These are phyloP conservation scores for Thymus quinquecostatus DNA, from an alignment of 257 asterid species.

Conservation along the genomic window DNA sequence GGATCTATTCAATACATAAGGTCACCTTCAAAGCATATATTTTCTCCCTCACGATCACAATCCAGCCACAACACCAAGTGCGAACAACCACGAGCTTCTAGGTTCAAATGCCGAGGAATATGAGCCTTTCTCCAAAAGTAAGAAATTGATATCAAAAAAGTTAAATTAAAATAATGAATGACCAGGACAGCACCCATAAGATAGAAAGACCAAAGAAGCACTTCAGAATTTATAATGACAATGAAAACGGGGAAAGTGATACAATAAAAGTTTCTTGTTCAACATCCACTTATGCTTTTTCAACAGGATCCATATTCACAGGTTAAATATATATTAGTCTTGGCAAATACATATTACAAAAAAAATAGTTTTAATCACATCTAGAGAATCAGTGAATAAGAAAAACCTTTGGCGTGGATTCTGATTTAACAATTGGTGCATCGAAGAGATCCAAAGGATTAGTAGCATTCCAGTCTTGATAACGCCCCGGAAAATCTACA, in stretches of 20 bases:
- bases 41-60: conserved; percentile 98
- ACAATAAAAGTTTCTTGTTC: conserved; percentile 9
- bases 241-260: neutral
- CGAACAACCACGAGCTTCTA: conserved; percentile 87
- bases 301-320: conserved; percentile 4
- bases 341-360: neutral
- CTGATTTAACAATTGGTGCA: conserved; percentile 74
- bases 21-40: conserved; percentile 95
- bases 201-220: neutral
- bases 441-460: conserved; percentile 86
- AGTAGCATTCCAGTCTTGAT: conserved; percentile 85
- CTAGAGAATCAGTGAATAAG: neutral
- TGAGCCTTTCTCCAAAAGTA: conserved; percentile 70
- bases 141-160: conserved; percentile 35
- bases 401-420: conserved; percentile 74
- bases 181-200: conserved; percentile 21
- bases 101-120: conserved; percentile 87
- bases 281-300: neutral
- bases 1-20: conserved; percentile 22
- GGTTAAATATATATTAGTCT: neutral
- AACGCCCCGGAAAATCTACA: conserved; percentile 81
- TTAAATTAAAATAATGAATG: neutral
- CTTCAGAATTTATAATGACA: neutral
- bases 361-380: neutral
- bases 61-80: conserved; percentile 88